A percentile compares a stretch with the other conserved stretches of the same genome.
phyloP scores from a whole-genome alignment of 1,139 yeast species.

The Taphrina populina region DNA sequence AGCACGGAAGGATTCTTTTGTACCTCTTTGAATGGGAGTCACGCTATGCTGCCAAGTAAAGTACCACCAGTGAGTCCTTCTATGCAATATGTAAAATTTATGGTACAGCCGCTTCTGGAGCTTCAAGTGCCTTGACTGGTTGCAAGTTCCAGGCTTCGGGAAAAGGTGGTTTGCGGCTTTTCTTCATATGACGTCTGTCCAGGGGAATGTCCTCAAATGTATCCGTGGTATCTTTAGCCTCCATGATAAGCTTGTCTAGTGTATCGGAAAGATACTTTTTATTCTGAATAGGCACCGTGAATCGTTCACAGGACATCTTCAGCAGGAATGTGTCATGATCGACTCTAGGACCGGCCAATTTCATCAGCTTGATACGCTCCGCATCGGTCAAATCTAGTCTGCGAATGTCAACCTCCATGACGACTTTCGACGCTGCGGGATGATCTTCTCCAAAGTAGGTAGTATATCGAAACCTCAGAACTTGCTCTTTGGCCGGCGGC shows the following conservation, averaged over 20 bases:
- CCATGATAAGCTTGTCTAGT: slow-evolving; percentile 59
- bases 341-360: slow-evolving; percentile 77
- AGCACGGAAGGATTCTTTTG: too few species aligned
- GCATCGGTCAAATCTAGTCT: slow-evolving; percentile 56
- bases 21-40: too few species aligned
- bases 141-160: slow-evolving; percentile 68
- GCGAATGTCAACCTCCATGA: slow-evolving; percentile 55
- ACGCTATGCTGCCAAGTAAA: too few species aligned
- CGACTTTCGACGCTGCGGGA: slow-evolving; percentile 70
- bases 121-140: slow-evolving; percentile 2
- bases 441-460: slow-evolving; percentile 73
- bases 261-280: slow-evolving; percentile 69
- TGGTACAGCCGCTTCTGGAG: too few species aligned
- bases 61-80: too few species aligned
- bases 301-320: slow-evolving; percentile 62
- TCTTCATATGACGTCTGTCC: slow-evolving; percentile 66
- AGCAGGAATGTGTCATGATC: slow-evolving; percentile 60
- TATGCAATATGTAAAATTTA: too few species aligned
- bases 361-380: slow-evolving; percentile 70
- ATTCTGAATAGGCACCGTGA: slow-evolving; percentile 79
- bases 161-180: slow-evolving; percentile 55
- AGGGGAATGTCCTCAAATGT: slow-evolving; percentile 73
- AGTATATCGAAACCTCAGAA: slow-evolving; percentile 68
- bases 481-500: slow-evolving; percentile 46
- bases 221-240: slow-evolving; percentile 66